Evolutionary conservation across 2,329 filamentous ascomycete species (phyloP).

Genomic region (Mycosphaerella sp.): DNA sequence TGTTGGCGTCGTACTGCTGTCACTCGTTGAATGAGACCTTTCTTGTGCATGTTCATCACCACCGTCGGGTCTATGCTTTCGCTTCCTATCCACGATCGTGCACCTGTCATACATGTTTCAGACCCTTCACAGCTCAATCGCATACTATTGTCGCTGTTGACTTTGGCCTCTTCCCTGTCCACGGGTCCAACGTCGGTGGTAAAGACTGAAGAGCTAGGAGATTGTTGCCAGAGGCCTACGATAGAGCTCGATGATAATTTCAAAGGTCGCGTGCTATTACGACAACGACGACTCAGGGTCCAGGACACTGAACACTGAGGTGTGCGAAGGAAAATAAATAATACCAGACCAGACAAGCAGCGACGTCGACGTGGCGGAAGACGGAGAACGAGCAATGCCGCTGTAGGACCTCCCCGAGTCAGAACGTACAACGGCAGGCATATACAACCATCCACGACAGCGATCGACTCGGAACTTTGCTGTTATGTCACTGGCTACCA

Average conservation of each 20-base stretch:
- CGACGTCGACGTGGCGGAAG: not conserved
- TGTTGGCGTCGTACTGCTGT: conserved; percentile 8
- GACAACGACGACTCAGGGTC: not conserved
- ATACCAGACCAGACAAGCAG: too few relatives aligned
- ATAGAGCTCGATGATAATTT: not conserved
- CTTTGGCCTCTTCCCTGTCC: conserved; percentile 1
- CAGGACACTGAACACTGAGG: too few relatives aligned
- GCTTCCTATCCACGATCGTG: conserved; percentile 13
- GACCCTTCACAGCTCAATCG: conserved; percentile 12
- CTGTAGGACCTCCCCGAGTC: conserved; percentile 6
- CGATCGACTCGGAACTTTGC: not conserved
- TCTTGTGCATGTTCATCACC: not conserved
- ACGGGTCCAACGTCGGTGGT: conserved; percentile 1
- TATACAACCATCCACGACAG: not conserved
- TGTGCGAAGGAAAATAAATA: too few relatives aligned
- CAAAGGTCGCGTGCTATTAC: not conserved
- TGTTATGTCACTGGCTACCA: conserved; percentile 29
- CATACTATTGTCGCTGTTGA: not conserved
- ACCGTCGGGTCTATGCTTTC: conserved; percentile 10
- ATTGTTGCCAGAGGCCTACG: not conserved
- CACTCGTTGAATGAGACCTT: conserved; percentile 9
- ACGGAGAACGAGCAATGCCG: conserved; percentile 1
- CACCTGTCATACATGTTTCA: conserved; percentile 15
- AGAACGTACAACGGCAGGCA: not conserved
- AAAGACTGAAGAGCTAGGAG: not conserved